Conservation (phyloP, 805 yeast species). For the Yamadazyma laniorum region DNA sequence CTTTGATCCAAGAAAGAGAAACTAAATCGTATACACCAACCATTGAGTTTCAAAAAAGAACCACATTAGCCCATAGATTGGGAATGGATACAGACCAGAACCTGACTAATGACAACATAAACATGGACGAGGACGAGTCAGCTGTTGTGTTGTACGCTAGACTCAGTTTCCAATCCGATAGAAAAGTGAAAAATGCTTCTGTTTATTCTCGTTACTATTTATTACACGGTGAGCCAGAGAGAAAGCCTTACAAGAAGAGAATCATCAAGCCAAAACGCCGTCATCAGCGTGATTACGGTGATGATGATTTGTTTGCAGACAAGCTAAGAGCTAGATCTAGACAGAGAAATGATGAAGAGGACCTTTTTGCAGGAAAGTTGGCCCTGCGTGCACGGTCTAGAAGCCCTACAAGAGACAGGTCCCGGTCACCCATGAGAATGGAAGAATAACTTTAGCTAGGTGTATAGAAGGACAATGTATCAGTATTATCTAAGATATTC, state of each 20-base stretch:
- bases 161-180: constrained; percentile 52
- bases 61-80: constrained; percentile 28
- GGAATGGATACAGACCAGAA: constrained; percentile 19
- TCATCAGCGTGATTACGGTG: constrained; percentile 14
- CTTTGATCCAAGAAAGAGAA: constrained; percentile 34
- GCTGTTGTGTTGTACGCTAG: constrained; percentile 43
- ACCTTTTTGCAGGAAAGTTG: constrained; percentile 33
- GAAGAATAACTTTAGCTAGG: not conserved
- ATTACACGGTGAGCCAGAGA: constrained; percentile 69
- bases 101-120: constrained; percentile 1
- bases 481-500: too few relatives aligned
- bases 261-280: constrained; percentile 13
- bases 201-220: constrained; percentile 62
- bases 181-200: constrained; percentile 55
- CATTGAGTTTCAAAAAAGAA: constrained; percentile 31
- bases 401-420: constrained; percentile 15
- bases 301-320: constrained; percentile 14
- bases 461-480: too few relatives aligned
- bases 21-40: constrained; percentile 41
- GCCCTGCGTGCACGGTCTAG: constrained; percentile 19
- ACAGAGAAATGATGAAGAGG: constrained; percentile 21
- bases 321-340: constrained; percentile 3
- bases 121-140: constrained; percentile 41
- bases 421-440: constrained; percentile 19
- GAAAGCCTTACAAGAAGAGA: constrained; percentile 25